Evolutionary conservation across 2,329 filamentous ascomycete genomes (phyloP), one percentile per base, ranked within the genome.

Genomic region (Pseudodiploospora longispora): DNA sequence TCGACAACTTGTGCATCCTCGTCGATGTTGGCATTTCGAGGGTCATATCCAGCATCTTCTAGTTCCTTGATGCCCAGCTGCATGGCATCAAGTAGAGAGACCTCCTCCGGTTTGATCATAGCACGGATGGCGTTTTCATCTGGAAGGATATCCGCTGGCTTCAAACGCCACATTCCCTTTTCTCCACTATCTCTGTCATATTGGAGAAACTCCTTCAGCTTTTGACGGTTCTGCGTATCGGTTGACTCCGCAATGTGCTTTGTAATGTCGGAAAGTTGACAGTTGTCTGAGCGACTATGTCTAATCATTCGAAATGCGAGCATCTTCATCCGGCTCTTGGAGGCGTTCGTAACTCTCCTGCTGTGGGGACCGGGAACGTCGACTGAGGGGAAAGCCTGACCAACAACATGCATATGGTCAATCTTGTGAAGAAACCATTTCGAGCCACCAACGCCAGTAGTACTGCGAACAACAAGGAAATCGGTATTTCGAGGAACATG

Each of bases 321-420:
- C 83, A 96, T 96, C 70, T 93, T 95, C 64, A 98, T 82, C 32
- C 93, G 82, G 64, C 93, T 95, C 71, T 98, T 98, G 32, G 87
- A 84, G n/a, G 91, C 89, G 46, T 94, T 95, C 0, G 93, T 98
- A 30, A 97, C 91, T 63, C 93, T 95, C 49, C 93, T 78, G 33
- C 89, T 94, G 61, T 97, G 90, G 3, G 90, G 91, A 0, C 90
- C 90, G 3, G 93, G 93, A 5, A 98, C 85, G 56, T 97, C 90
- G 30, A 91, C 81, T 0, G 87, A 88, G 1, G 93, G 93, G 58
- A 97, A 89, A 44, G 91, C 85, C 61, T 98, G 93, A 6, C 93
- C 93, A 27, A 95, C 93, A 12, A 88, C 83, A 58, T 86, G 91
- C 5, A 98, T 68, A 59, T 96, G 87, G 47, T 97, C 90, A 38